Conservation (phyloP, 371 early-diverging fungal genomes). For the Basidiobolus meristosporus region DNA sequence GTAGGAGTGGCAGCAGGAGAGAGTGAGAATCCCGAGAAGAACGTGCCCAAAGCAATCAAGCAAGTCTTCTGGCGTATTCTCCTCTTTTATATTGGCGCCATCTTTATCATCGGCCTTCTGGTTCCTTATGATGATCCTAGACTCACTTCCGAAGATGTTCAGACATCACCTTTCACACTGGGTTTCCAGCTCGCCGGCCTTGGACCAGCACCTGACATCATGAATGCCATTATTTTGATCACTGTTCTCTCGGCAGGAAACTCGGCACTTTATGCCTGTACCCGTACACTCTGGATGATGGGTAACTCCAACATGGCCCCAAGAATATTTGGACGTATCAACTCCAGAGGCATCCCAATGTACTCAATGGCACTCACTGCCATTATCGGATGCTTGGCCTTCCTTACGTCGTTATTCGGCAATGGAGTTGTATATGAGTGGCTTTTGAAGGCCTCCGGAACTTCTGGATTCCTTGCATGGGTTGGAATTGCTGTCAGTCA, state of each 20-base stretch:
- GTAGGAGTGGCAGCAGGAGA: conserved; percentile 62
- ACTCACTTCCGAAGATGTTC: conserved; percentile 22
- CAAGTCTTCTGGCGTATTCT: conserved; percentile 58
- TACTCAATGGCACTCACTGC: conserved; percentile 31
- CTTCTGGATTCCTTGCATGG: conserved; percentile 73
- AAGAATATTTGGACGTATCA: conserved; percentile 26
- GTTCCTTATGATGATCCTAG: conserved; percentile 37
- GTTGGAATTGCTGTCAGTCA: conserved; percentile 56
- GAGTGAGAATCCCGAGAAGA: conserved; percentile 45
- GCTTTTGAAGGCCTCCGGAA: conserved; percentile 43
- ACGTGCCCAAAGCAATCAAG: conserved; percentile 52
- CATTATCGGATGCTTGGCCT: conserved; percentile 32
- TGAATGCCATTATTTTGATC: conserved; percentile 60
- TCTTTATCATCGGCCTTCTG: conserved; percentile 47
- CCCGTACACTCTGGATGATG: conserved; percentile 45
- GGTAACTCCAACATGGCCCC: conserved; percentile 53
- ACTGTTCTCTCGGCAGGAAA: conserved; percentile 58
- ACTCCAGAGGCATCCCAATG: conserved; percentile 39
- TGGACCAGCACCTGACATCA: conserved; percentile 37
- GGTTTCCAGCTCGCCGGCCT: conserved; percentile 52
- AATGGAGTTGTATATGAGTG: conserved; percentile 51
- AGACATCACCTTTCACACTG: conserved; percentile 51
- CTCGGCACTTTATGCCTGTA: conserved; percentile 56
- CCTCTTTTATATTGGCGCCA: conserved; percentile 49
- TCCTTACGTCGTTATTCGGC: conserved; percentile 20